These are phyloP conservation scores for Sordariomycetes sp. DNA, from an alignment of 2,329 filamentous ascomycete genomes.

Conservation along the genomic window DNA sequence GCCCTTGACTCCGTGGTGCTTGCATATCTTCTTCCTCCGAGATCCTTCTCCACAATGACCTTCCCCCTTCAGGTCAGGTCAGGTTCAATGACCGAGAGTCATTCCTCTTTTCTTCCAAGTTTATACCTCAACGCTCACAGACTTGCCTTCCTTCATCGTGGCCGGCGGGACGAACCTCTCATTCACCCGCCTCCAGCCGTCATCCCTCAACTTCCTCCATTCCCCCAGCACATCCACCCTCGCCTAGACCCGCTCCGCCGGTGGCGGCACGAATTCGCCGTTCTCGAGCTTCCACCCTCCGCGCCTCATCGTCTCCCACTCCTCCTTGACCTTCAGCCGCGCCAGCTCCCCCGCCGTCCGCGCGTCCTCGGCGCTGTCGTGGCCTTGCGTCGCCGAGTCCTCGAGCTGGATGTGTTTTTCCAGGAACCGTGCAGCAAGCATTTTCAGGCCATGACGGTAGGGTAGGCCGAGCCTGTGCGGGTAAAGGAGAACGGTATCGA, in stretches of 20 bases:
- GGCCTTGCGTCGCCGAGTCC: conserved; percentile 38
- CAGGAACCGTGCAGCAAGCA: conserved; percentile 56
- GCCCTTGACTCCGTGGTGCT: neutral
- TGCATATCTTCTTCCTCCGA: neutral
- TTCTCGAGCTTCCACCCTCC: conserved; percentile 53
- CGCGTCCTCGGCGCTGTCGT: conserved; percentile 89
- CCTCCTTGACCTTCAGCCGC: conserved; percentile 51
- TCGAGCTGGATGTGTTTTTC: conserved; percentile 68
- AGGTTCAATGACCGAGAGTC: neutral
- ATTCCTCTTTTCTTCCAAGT: neutral
- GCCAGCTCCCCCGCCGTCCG: conserved; percentile 80
- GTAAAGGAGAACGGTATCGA: conserved; percentile 78
- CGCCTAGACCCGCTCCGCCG: conserved; percentile 5
- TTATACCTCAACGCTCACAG: neutral
- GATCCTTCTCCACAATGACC: neutral
- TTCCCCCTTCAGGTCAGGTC: neutral
- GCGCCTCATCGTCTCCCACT: conserved; percentile 54
- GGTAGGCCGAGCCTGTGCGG: conserved; percentile 69
- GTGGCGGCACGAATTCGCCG: conserved; percentile 29
- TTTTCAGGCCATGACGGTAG: conserved; percentile 63
- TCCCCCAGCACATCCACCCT: neutral
- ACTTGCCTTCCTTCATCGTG: neutral
- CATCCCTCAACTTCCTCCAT: neutral
- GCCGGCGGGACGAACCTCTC: conserved; percentile 1
- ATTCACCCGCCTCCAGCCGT: conserved; percentile 1